Conservation (phyloP, 305 asterid species). For the Rubia peregrina region DNA sequence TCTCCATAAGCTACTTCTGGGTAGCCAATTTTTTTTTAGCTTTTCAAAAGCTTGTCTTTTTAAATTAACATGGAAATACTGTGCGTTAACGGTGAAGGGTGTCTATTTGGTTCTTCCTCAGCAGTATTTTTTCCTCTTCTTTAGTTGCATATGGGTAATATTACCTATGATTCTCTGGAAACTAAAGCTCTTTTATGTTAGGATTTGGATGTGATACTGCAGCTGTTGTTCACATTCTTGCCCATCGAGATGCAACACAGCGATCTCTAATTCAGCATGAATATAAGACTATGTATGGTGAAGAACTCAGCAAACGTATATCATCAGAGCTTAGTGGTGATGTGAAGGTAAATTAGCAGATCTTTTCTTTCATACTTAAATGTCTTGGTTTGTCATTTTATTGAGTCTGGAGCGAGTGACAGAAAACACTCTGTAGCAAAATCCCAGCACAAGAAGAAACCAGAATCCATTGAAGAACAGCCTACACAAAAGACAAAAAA, state of each 20-base stretch:
- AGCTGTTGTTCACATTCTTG: constrained; percentile 71
- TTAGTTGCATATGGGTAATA: background rate
- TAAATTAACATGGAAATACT: background rate
- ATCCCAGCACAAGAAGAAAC: background rate
- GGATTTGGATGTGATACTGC: constrained; percentile 93
- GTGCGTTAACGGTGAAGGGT: background rate
- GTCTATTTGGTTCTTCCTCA: background rate
- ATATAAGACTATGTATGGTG: constrained; percentile 58
- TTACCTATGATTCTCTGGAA: background rate
- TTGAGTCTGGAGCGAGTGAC: background rate
- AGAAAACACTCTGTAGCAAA: background rate
- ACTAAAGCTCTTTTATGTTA: constrained; percentile 12
- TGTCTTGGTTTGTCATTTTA: background rate
- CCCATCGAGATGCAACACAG: constrained; percentile 77
- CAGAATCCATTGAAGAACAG: background rate
- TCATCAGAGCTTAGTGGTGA: constrained; percentile 81
- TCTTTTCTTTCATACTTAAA: background rate
- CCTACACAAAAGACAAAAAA: too few relatives aligned
- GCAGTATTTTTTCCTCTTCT: background rate
- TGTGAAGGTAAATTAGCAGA: constrained; percentile 43
- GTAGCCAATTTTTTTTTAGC: too few relatives aligned
- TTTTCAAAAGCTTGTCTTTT: background rate
- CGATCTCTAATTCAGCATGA: constrained; percentile 83
- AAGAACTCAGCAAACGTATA: constrained; percentile 68
- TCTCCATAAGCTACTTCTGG: background rate